Percentiles rank a stretch among this genome's conserved stretches.
Conservation (phyloP, 345 rosid genomes). For the Populus deltoides region DNA sequence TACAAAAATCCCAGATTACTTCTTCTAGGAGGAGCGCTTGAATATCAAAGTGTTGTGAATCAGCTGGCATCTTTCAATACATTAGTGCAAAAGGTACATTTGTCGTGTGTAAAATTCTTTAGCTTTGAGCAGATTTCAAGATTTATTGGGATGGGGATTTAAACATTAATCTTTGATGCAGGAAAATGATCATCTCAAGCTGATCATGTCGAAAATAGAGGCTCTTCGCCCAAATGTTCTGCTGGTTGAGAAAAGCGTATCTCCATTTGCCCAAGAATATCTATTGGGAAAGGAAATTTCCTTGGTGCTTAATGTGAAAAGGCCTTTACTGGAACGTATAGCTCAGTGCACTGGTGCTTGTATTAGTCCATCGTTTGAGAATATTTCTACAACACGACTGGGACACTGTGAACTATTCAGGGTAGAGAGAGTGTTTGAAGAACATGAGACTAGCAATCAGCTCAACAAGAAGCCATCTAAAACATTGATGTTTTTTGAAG, state of each 20-base stretch:
- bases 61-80: constrained; percentile 89
- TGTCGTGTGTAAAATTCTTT: neutral
- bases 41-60: constrained; percentile 72
- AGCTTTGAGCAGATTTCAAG: constrained; percentile 5
- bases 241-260: constrained; percentile 90
- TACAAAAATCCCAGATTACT: constrained; percentile 84
- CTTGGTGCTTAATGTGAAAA: constrained; percentile 83
- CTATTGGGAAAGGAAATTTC: constrained; percentile 88
- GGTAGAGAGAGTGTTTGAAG: constrained; percentile 69
- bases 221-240: constrained; percentile 88
- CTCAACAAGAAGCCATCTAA: constrained; percentile 70
- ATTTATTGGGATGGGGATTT: constrained; percentile 4
- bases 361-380: constrained; percentile 67
- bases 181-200: constrained; percentile 91
- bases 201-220: constrained; percentile 75
- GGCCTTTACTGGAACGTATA: constrained; percentile 76
- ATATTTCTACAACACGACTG: constrained; percentile 51
- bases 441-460: constrained; percentile 63
- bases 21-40: constrained; percentile 90
- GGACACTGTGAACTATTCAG: constrained; percentile 89
- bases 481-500: constrained; percentile 98
- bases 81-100: constrained; percentile 75
- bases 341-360: constrained; percentile 88
- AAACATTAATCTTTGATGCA: constrained; percentile 30
- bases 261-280: constrained; percentile 78